Conservation (phyloP, 768 basidiomycete genomes). For the Cyclocybe cylindracea region DNA sequence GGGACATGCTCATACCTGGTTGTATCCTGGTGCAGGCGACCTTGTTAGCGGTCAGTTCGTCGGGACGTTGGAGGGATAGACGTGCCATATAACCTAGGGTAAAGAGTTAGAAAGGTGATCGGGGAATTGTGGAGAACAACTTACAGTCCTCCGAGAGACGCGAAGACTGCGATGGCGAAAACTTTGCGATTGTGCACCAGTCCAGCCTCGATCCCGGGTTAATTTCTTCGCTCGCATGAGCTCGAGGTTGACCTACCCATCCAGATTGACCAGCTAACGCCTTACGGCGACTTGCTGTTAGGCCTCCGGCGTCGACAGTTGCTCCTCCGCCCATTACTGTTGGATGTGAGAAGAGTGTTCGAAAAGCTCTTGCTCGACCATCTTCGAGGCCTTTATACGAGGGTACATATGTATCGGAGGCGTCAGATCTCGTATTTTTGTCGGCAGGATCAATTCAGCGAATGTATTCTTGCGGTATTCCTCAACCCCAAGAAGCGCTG, state of each 20-base stretch:
- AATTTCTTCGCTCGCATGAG: too few relatives aligned
- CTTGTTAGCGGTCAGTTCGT: background rate
- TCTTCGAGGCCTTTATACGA: background rate
- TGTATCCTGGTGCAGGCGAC: constrained; percentile 48
- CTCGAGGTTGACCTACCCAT: constrained; percentile 41
- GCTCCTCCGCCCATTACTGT: constrained; percentile 46
- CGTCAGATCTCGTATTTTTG: constrained; percentile 1
- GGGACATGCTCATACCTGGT: constrained; percentile 43
- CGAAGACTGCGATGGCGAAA: constrained; percentile 73
- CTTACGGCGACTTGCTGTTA: constrained; percentile 48
- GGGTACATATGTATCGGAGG: too few relatives aligned
- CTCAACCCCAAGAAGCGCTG: background rate
- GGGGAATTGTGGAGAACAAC: constrained; percentile 22
- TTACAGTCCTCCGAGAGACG: constrained; percentile 76
- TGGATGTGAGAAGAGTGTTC: constrained; percentile 8
- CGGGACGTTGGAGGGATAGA: background rate
- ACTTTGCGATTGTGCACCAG: constrained; percentile 66
- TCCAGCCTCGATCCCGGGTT: constrained; percentile 43
- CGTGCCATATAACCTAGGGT: constrained; percentile 59
- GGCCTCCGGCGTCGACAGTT: constrained; percentile 25
- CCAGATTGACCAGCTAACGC: constrained; percentile 66
- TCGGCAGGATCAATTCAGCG: background rate
- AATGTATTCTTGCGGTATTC: background rate
- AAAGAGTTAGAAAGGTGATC: constrained; percentile 5
- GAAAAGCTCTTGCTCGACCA: constrained; percentile 4